Evolutionary conservation across 139 green algal species (phyloP).

Genomic region (Desmodesmus armatus): DNA sequence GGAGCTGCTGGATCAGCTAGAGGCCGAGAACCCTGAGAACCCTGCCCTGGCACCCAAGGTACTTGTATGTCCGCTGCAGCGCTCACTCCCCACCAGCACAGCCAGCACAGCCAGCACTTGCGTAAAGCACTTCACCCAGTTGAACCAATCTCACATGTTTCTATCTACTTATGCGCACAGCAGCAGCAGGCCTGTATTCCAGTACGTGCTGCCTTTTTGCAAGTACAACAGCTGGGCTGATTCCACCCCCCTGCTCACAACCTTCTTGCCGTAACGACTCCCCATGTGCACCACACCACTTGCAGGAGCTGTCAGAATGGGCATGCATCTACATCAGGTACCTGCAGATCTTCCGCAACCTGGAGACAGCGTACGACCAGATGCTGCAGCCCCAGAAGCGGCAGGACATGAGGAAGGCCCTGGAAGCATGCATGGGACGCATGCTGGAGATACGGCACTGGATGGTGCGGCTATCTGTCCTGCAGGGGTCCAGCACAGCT

Average conservation of each 20-base stretch:
- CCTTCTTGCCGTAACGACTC: background rate
- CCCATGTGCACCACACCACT: background rate
- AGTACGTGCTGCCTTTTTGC: background rate
- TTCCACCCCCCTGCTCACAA: background rate
- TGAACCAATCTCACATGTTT: too few species aligned
- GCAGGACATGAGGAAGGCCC: constrained; percentile 77
- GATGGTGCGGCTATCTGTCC: too few species aligned
- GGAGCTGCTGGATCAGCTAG: constrained; percentile 88
- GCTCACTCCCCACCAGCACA: background rate
- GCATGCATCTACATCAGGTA: constrained; percentile 93
- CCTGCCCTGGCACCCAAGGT: constrained; percentile 70
- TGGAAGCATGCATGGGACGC: constrained; percentile 87
- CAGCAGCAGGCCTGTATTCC: too few species aligned
- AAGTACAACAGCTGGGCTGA: too few species aligned
- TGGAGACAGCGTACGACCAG: constrained; percentile 87
- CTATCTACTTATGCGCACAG: background rate
- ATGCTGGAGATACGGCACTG: constrained; percentile 81
- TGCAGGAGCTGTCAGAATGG: constrained; percentile 83
- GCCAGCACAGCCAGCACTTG: background rate
- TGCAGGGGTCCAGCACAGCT: too few species aligned
- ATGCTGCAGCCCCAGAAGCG: constrained; percentile 93
- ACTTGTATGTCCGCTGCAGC: too few species aligned
- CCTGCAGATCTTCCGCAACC: constrained; percentile 85
- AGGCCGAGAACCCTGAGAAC: constrained; percentile 87
- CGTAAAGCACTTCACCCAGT: too few species aligned